Conservation (phyloP, 2,329 filamentous ascomycete species). For the Penicillium hordei region DNA sequence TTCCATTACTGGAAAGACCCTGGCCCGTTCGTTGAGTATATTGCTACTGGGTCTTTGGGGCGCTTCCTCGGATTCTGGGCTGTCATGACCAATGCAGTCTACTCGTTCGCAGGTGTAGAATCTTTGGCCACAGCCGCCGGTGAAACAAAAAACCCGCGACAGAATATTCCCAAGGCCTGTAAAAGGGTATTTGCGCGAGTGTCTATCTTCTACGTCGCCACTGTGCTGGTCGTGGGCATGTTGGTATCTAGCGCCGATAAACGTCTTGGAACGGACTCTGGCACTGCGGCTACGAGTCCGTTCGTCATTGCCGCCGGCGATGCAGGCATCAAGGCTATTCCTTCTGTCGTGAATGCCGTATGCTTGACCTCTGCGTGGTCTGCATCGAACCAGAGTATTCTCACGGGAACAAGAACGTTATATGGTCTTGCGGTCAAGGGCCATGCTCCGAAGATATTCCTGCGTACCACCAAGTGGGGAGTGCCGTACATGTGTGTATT, state of each 20-base stretch:
- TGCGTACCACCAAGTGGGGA: slow-evolving; percentile 37
- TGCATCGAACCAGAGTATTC: slow-evolving; percentile 66
- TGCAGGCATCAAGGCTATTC: slow-evolving; percentile 66
- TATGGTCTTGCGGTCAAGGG: slow-evolving; percentile 50
- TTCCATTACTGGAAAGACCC: slow-evolving; percentile 70
- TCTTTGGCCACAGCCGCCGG: slow-evolving; percentile 57
- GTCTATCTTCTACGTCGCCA: slow-evolving; percentile 58
- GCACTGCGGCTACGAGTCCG: slow-evolving; percentile 46
- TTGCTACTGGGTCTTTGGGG: slow-evolving; percentile 58
- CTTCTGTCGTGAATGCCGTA: slow-evolving; percentile 73
- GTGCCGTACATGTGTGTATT: slow-evolving; percentile 47
- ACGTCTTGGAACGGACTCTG: slow-evolving; percentile 19
- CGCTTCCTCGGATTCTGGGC: slow-evolving; percentile 63
- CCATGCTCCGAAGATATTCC: slow-evolving; percentile 54
- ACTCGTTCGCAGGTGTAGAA: slow-evolving; percentile 45
- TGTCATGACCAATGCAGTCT: slow-evolving; percentile 46
- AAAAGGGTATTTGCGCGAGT: slow-evolving; percentile 57
- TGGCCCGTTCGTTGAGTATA: slow-evolving; percentile 66
- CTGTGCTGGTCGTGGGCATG: slow-evolving; percentile 59
- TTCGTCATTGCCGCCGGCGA: slow-evolving; percentile 71
- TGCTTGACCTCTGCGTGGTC: slow-evolving; percentile 72
- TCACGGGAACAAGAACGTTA: slow-evolving; percentile 54
- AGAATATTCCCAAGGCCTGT: slow-evolving; percentile 57
- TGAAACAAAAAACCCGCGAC: slow-evolving; percentile 55
- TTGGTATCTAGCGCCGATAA: slow-evolving; percentile 57